Conservation (phyloP, 2,329 filamentous ascomycete species). For the Dothideomycetidae sp. region DNA sequence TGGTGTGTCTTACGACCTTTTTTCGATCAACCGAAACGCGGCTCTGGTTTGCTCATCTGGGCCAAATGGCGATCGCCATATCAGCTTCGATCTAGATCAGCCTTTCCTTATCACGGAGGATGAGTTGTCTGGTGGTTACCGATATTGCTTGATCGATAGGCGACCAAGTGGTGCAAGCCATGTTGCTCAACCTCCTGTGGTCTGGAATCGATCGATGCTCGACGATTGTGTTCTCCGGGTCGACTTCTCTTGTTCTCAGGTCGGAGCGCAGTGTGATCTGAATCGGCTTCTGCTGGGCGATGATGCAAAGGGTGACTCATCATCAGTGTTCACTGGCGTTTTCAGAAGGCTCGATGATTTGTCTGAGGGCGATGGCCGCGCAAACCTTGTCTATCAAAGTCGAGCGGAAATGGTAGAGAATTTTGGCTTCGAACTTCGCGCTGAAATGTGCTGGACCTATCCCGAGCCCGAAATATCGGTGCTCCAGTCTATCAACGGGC, state of each 20-base stretch:
- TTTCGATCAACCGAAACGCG: neutral
- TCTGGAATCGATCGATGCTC: no score
- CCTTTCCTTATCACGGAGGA: neutral
- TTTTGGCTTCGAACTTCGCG: conserved; percentile 14
- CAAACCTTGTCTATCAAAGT: neutral
- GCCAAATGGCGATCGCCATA: conserved; percentile 1
- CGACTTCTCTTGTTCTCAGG: neutral
- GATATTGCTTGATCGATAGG: no score
- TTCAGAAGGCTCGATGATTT: neutral
- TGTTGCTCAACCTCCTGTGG: no score
- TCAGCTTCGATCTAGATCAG: conserved; percentile 3
- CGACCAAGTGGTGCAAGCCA: no score
- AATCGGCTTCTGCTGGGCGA: neutral
- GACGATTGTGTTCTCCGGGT: neutral
- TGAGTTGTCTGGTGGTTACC: neutral
- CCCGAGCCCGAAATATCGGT: neutral
- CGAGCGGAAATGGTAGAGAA: neutral
- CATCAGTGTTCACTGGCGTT: neutral
- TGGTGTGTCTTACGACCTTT: no score
- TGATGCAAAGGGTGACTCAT: neutral
- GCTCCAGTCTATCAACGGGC: conserved; percentile 1
- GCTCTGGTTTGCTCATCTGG: neutral
- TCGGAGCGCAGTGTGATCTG: neutral
- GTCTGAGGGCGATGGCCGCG: neutral
- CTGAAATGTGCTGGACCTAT: conserved; percentile 17